These are phyloP conservation scores for Apiospora rasikravindrae DNA, from an alignment of 2,329 filamentous ascomycete species.

Conservation along the genomic window DNA sequence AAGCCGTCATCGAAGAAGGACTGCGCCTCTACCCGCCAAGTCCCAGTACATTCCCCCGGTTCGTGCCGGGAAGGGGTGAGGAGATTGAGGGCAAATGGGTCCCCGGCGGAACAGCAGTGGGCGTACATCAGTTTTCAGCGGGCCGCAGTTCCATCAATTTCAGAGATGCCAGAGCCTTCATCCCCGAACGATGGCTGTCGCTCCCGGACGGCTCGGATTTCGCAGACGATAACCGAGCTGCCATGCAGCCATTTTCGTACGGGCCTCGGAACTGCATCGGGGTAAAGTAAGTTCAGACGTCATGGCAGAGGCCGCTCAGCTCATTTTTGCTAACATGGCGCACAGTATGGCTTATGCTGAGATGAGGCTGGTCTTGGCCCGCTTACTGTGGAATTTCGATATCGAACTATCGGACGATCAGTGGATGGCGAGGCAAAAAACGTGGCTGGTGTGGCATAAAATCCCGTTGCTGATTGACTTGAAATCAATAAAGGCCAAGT, in stretches of 20 bases:
- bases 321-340: neutral
- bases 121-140: neutral
- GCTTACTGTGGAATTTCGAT: conserved; percentile 44
- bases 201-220: conserved; percentile 28
- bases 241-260: conserved; percentile 43
- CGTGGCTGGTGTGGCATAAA: conserved; percentile 38
- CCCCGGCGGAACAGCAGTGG: conserved; percentile 26
- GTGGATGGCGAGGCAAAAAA: conserved; percentile 36
- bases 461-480: conserved; percentile 35
- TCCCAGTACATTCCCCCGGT: conserved; percentile 30
- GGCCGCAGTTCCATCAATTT: conserved; percentile 36
- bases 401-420: conserved; percentile 32
- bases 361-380: conserved; percentile 44
- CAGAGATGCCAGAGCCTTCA: conserved; percentile 42
- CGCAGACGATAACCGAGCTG: conserved; percentile 39
- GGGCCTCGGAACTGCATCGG: conserved; percentile 48
- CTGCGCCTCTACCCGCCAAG: conserved; percentile 48
- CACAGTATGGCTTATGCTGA: conserved; percentile 43
- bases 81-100: conserved; percentile 33
- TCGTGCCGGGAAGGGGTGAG: conserved; percentile 33
- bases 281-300: conserved; percentile 33
- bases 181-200: conserved; percentile 47
- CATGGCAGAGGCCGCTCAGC: neutral
- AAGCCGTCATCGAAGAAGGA: conserved; percentile 48
- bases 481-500: conserved; percentile 18